Percentiles rank a stretch among this genome's conserved stretches.
Conservation (phyloP, 1,284 basidiomycete genomes). For the Inonotus obliquus region DNA sequence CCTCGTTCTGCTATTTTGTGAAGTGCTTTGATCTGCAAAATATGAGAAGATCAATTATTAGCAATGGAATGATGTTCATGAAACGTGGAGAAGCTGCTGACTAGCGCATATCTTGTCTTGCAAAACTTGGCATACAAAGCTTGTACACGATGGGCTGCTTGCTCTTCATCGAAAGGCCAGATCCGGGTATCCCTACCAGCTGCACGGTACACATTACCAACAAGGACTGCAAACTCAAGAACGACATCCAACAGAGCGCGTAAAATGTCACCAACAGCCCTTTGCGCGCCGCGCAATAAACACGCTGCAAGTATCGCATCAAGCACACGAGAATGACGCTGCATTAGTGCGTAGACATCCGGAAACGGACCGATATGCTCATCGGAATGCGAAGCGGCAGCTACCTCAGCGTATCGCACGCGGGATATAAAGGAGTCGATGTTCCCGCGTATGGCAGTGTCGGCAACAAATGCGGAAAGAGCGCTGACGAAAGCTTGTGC, state of each 20-base stretch:
- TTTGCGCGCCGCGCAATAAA: slow-evolving; percentile 69
- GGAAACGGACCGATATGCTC: slow-evolving; percentile 37
- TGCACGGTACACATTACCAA: slow-evolving; percentile 52
- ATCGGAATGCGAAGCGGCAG: slow-evolving; percentile 19
- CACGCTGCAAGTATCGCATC: slow-evolving; percentile 77
- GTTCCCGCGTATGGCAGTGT: slow-evolving; percentile 71
- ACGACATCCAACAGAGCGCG: slow-evolving; percentile 62
- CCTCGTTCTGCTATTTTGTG: slow-evolving; percentile 30
- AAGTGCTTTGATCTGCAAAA: slow-evolving; percentile 29
- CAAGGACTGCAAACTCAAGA: slow-evolving; percentile 64
- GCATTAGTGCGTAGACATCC: slow-evolving; percentile 75
- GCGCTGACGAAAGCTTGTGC: slow-evolving; percentile 64
- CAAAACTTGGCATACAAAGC: slow-evolving; percentile 52
- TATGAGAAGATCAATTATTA: background rate
- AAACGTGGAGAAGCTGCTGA: slow-evolving; percentile 33
- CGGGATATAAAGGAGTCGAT: slow-evolving; percentile 62
- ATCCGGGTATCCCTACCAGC: slow-evolving; percentile 31
- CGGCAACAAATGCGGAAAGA: slow-evolving; percentile 67
- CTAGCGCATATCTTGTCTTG: slow-evolving; percentile 51
- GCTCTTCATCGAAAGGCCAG: slow-evolving; percentile 43
- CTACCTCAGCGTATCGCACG: slow-evolving; percentile 22
- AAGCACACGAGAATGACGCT: slow-evolving; percentile 64
- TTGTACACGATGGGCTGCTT: slow-evolving; percentile 51
- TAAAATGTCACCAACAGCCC: slow-evolving; percentile 61
- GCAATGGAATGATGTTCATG: background rate